Evolutionary conservation across 2,329 filamentous ascomycete species (phyloP).

Genomic region (Fusarium xylarioides): DNA sequence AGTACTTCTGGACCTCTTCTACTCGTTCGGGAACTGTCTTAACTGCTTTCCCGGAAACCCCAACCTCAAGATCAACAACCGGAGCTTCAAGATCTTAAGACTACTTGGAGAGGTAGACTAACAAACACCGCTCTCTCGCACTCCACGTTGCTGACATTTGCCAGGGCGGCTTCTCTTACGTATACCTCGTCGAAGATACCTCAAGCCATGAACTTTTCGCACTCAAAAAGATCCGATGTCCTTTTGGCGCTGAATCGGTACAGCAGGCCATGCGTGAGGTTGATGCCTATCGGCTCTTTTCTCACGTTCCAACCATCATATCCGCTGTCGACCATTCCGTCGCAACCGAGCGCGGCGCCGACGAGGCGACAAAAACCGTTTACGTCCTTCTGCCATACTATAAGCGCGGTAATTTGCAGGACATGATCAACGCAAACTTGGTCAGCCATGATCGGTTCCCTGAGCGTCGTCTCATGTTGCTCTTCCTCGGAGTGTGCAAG

Average conservation of each 20-base stretch:
- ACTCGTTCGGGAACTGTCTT: constrained; percentile 93
- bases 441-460: constrained; percentile 94
- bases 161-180: constrained; percentile 96
- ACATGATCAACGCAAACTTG: constrained; percentile 97
- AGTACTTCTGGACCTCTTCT: constrained; percentile 87
- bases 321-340: constrained; percentile 84
- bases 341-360: constrained; percentile 73
- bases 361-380: constrained; percentile 82
- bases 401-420: constrained; percentile 91
- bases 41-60: constrained; percentile 96
- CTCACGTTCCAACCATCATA: constrained; percentile 85
- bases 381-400: constrained; percentile 98
- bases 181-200: constrained; percentile 97
- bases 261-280: constrained; percentile 96
- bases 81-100: constrained; percentile 94
- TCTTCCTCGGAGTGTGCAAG: constrained; percentile 92
- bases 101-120: constrained; percentile 83
- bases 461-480: constrained; percentile 83
- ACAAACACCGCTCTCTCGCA: not conserved
- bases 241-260: constrained; percentile 96
- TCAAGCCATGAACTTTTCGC: constrained; percentile 85
- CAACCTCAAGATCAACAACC: constrained; percentile 92
- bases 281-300: constrained; percentile 93
- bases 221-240: constrained; percentile 98
- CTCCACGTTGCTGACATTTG: constrained; percentile 1